Percentiles rank a stretch among this genome's conserved stretches.
These are phyloP conservation scores for Nakazawaea anatomiae DNA, from an alignment of 805 yeast genomes.

Conservation along the genomic window DNA sequence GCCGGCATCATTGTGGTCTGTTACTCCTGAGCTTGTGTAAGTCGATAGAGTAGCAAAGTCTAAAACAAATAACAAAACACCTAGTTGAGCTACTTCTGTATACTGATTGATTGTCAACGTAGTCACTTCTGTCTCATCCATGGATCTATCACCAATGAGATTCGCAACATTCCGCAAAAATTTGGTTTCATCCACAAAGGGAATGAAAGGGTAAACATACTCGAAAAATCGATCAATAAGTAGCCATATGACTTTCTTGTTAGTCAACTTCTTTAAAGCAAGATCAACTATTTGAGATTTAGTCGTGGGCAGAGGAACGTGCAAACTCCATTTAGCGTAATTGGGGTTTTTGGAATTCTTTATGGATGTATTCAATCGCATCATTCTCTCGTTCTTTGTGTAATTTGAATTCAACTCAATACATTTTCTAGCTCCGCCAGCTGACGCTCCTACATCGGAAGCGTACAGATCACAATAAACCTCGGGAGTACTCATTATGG, in stretches of 20 bases:
- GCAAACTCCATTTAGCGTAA: neutral
- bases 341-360: neutral
- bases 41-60: conserved; percentile 11
- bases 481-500: neutral
- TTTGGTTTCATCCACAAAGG: conserved; percentile 36
- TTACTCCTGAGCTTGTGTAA: conserved; percentile 16
- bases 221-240: conserved; percentile 33
- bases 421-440: too few relatives aligned
- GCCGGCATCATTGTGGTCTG: conserved; percentile 14
- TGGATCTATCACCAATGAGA: conserved; percentile 26
- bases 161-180: conserved; percentile 27
- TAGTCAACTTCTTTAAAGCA: conserved; percentile 17
- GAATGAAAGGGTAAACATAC: conserved; percentile 38
- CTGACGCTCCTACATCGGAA: too few relatives aligned
- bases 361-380: neutral
- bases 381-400: neutral
- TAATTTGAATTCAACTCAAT: too few relatives aligned
- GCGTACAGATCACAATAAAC: too few relatives aligned
- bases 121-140: neutral
- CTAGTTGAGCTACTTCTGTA: conserved; percentile 18
- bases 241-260: conserved; percentile 27
- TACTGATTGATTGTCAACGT: conserved; percentile 12
- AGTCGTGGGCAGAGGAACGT: neutral
- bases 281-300: neutral
- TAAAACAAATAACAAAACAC: conserved; percentile 21